These are phyloP conservation scores for Aspergillus bertholletiae DNA, from an alignment of 495 filamentous ascomycete species.

Conservation along the genomic window DNA sequence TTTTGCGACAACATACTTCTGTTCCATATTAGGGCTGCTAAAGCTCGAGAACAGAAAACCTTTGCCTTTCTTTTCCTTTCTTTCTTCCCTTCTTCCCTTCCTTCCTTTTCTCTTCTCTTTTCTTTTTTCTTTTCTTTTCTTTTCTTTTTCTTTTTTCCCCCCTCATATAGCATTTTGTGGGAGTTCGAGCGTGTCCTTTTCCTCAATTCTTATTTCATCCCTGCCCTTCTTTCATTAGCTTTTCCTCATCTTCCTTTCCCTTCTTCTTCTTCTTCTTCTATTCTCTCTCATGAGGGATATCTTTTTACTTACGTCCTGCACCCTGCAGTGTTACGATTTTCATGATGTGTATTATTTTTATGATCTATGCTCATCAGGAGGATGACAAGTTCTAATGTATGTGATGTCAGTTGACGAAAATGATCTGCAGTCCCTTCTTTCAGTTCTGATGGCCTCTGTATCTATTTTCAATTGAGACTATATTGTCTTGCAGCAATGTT, in stretches of 20 bases:
- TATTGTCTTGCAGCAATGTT: not conserved
- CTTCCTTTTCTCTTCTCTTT: not conserved
- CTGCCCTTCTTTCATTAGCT: not conserved
- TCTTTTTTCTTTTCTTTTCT: not conserved
- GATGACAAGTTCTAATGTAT: not conserved
- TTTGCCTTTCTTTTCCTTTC: slow-evolving; percentile 1
- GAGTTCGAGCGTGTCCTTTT: not conserved
- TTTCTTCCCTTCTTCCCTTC: too few relatives aligned
- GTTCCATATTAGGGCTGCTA: not conserved
- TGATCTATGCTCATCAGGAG: not conserved
- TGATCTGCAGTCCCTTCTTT: not conserved
- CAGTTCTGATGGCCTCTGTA: too few relatives aligned
- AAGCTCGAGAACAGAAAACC: not conserved
- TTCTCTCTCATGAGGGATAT: not conserved
- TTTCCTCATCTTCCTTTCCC: not conserved
- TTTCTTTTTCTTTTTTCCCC: slow-evolving; percentile 1
- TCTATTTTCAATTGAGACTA: not conserved
- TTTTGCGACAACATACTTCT: not conserved
- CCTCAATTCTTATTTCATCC: not conserved
- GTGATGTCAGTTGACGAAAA: not conserved
- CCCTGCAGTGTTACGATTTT: not conserved
- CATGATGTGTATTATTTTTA: slow-evolving; percentile 2
- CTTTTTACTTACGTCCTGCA: not conserved
- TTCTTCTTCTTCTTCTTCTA: not conserved
- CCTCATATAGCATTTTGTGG: not conserved